phyloP scores from a whole-genome alignment of 176 grass and related monocot genomes.

The Oryza glumipatula region DNA sequence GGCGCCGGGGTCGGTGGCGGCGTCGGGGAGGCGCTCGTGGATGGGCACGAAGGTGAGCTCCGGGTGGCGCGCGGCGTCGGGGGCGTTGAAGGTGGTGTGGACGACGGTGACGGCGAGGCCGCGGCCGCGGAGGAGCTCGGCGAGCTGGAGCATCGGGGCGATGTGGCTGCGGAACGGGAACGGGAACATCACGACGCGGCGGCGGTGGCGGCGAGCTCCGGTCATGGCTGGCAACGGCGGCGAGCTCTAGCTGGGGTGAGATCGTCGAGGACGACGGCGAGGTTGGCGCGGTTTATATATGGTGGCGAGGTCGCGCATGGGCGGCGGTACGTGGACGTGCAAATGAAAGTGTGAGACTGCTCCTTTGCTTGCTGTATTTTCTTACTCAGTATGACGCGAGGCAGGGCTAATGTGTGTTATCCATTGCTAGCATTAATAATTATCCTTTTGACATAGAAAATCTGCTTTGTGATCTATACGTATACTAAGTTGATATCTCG shows the following conservation, averaged over 20 bases:
- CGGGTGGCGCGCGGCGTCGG: slow-evolving; percentile 35
- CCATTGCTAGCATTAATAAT: too few species aligned
- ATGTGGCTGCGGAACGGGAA: slow-evolving; percentile 47
- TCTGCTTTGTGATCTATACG: too few species aligned
- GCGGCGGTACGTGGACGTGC: not conserved
- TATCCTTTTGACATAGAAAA: too few species aligned
- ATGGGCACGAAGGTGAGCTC: slow-evolving; percentile 30
- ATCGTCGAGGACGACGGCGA: not conserved
- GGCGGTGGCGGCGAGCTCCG: not conserved
- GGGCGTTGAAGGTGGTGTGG: slow-evolving; percentile 46
- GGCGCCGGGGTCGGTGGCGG: not conserved
- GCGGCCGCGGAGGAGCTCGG: slow-evolving; percentile 23
- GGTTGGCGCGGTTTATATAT: not conserved
- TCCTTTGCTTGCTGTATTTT: not conserved
- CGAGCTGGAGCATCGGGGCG: slow-evolving; percentile 50
- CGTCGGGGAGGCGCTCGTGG: not conserved
- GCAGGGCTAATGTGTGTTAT: not conserved
- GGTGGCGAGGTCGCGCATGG: too few species aligned
- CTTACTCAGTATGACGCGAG: not conserved
- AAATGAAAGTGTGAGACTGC: not conserved
- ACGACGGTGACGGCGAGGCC: slow-evolving; percentile 53
- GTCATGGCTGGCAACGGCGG: not conserved
- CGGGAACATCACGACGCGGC: slow-evolving; percentile 49
- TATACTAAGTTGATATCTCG: too few species aligned
- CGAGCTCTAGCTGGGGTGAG: not conserved